Evolutionary conservation across 345 rosid species (phyloP).

Genomic region (Excoecaria cochinchinensis): DNA sequence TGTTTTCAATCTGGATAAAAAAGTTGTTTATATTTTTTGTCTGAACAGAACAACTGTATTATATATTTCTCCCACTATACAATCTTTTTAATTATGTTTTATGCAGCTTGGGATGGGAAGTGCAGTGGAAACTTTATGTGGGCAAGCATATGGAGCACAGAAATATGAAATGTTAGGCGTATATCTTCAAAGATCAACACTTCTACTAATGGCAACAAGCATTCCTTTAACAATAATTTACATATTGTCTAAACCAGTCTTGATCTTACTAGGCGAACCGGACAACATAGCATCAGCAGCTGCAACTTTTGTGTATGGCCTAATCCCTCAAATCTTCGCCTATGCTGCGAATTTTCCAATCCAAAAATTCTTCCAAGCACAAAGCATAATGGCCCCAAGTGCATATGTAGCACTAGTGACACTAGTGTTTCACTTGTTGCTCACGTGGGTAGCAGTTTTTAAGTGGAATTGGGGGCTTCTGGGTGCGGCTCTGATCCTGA

Average conservation of each 20-base stretch:
- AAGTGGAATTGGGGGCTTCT: slow-evolving; percentile 22
- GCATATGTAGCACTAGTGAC: slow-evolving; percentile 18
- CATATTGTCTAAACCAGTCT: slow-evolving; percentile 12
- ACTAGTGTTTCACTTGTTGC: slow-evolving; percentile 12
- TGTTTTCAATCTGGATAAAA: no score
- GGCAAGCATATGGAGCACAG: slow-evolving; percentile 27
- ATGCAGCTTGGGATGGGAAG: slow-evolving; percentile 48
- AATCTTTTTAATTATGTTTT: neutral
- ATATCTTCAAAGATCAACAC: slow-evolving; percentile 20
- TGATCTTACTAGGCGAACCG: slow-evolving; percentile 20
- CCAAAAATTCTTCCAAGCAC: slow-evolving; percentile 30
- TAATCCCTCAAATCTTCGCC: slow-evolving; percentile 25
- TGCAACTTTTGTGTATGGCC: slow-evolving; percentile 25
- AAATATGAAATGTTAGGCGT: slow-evolving; percentile 20
- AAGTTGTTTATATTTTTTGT: no score
- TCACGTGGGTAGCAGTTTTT: slow-evolving; percentile 23
- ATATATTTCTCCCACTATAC: no score
- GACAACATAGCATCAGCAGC: slow-evolving; percentile 15
- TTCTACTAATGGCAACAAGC: slow-evolving; percentile 12
- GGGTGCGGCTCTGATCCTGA: slow-evolving; percentile 27
- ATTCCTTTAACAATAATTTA: slow-evolving; percentile 14
- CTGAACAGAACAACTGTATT: no score
- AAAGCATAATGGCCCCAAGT: slow-evolving; percentile 26
- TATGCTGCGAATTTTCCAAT: slow-evolving; percentile 30
- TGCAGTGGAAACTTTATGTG: slow-evolving; percentile 29